Evolutionary conservation across 306 rosid species (phyloP), one percentile per base, ranked within the genome.

Genomic region (Dryas octopetala): DNA sequence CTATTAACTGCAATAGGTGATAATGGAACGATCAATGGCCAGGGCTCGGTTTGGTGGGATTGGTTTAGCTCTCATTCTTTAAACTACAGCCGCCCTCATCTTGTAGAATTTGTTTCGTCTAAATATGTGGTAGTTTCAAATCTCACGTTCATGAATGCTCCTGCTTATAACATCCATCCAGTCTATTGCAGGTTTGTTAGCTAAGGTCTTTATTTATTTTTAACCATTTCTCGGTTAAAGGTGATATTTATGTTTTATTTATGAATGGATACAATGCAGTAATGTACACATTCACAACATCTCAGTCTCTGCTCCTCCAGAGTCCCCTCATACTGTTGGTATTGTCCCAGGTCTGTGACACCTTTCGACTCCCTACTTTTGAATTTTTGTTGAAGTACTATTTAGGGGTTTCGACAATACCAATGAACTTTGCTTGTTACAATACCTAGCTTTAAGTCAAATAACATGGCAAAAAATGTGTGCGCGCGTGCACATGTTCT

Each of bases 11-110:
- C 17, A 44, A 38, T 76, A 96, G 99, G 99, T 79, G 89, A 92
- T 68, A 86, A 96, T 74, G 99, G 99, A 76, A 89, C 96, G 80
- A 86, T 96, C 48, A 87, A 96, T 55, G 99, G 99, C 61, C 89
- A 82, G 86, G 99, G 99, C 77, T 79, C 84, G 66, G 88, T 88
- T 84, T 96, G 99, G 99, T 96, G 99, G 99, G 90, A 96, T 26
- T 82, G 88, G 98, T 96, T 78, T 71, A 88, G 23, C 54, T 88
- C 91, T 6, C 88, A 81, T 65, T 82, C 96, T 47, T 73, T 96
- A 71, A 96, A 96, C 79, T 78, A 92, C 61, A 92, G 98, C 83
- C 97, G 98, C 7, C 99, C 99, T 75, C 97, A 92, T 83, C 87
- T 96, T 72, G 89, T 96, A 47, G 99, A 96, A 77, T 65, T 96